phyloP scores from a whole-genome alignment of 768 basidiomycete species.

The Tulasnella calospora region DNA sequence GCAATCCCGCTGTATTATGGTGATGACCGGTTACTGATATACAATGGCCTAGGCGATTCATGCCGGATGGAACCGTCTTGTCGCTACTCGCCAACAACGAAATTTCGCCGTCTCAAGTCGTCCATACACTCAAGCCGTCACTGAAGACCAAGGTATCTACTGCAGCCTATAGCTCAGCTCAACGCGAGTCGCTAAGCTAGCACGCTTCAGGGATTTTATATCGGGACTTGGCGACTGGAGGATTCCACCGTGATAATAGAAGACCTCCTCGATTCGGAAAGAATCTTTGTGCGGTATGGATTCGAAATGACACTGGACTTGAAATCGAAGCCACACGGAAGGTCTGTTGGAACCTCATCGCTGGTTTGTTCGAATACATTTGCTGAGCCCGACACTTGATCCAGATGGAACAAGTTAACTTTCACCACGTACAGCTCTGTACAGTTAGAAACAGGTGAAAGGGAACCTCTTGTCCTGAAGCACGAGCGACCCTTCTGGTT shows the following conservation, averaged over 20 bases:
- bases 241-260: conserved; percentile 57
- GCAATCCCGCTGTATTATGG: conserved; percentile 31
- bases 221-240: conserved; percentile 68
- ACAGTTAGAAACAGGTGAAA: conserved; percentile 69
- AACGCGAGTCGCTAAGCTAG: background rate
- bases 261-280: conserved; percentile 59
- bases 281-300: conserved; percentile 48
- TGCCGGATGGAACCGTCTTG: conserved; percentile 78
- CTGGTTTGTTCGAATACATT: background rate
- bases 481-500: conserved; percentile 93
- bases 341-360: conserved; percentile 41
- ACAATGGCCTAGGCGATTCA: conserved; percentile 61
- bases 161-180: conserved; percentile 1
- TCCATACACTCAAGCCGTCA: conserved; percentile 69
- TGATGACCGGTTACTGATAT: background rate
- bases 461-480: conserved; percentile 62
- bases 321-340: conserved; percentile 74
- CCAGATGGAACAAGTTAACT: conserved; percentile 55
- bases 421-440: conserved; percentile 70
- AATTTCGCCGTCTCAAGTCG: conserved; percentile 59
- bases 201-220: conserved; percentile 54
- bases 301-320: conserved; percentile 71
- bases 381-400: background rate
- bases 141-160: conserved; percentile 67
- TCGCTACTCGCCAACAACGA: conserved; percentile 83